phyloP scores from a whole-genome alignment of 257 asterid genomes.

The Solanum commersonii region DNA sequence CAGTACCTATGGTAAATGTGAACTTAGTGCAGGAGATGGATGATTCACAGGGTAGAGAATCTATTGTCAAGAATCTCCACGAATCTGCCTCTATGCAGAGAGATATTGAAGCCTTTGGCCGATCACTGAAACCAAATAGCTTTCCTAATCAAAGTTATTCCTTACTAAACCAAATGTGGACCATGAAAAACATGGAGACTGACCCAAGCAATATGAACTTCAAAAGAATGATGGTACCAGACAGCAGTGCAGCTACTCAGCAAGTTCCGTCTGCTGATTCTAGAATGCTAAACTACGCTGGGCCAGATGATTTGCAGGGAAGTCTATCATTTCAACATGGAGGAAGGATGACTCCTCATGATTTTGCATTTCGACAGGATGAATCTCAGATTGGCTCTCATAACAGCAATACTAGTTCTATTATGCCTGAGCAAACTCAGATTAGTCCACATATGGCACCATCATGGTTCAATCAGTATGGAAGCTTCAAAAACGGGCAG shows the following conservation, averaged over 20 bases:
- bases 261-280: slow-evolving; percentile 35
- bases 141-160: slow-evolving; percentile 38
- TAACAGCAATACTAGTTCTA: slow-evolving; percentile 2
- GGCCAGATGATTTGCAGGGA: slow-evolving; percentile 21
- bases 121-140: slow-evolving; percentile 58
- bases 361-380: slow-evolving; percentile 19
- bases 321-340: slow-evolving; percentile 28
- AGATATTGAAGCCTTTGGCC: slow-evolving; percentile 80
- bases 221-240: slow-evolving; percentile 54
- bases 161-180: slow-evolving; percentile 46
- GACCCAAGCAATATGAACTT: slow-evolving; percentile 47
- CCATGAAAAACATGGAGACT: slow-evolving; percentile 30
- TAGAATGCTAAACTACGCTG: slow-evolving; percentile 28
- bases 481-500: slow-evolving; percentile 56
- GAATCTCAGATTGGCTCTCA: slow-evolving; percentile 15
- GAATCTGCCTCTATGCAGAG: slow-evolving; percentile 48
- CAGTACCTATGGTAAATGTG: slow-evolving; percentile 10
- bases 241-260: slow-evolving; percentile 23
- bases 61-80: slow-evolving; percentile 21
- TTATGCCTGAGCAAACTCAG: slow-evolving; percentile 22
- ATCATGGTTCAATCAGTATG: slow-evolving; percentile 74
- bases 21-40: slow-evolving; percentile 18
- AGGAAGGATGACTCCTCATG: slow-evolving; percentile 36
- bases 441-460: slow-evolving; percentile 78
- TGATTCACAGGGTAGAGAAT: slow-evolving; percentile 27